A percentile compares a stretch with the other conserved stretches of the same genome.
Conservation (phyloP, 148 eudicot species). For the Pouteria glomerata region DNA sequence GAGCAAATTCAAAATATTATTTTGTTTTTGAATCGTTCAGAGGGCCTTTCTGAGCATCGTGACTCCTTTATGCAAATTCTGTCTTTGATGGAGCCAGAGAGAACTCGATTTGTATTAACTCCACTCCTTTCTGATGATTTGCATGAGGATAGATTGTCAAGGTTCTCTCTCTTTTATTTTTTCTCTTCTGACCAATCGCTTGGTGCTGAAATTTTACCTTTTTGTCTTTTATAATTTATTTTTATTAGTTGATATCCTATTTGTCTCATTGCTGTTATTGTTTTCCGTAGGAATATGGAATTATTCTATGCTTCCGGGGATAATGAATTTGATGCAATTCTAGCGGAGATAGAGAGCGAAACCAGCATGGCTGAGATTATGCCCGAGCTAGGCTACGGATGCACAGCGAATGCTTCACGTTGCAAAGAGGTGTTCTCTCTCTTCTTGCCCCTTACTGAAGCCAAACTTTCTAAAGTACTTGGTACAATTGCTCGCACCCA, state of each 20-base stretch:
- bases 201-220: neutral
- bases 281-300: neutral
- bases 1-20: slow-evolving; percentile 16
- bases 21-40: slow-evolving; percentile 1
- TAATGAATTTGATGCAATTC: slow-evolving; percentile 5
- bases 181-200: neutral
- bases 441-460: slow-evolving; percentile 14
- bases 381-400: slow-evolving; percentile 14
- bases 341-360: slow-evolving; percentile 11
- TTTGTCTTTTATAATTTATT: neutral
- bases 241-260: neutral
- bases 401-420: slow-evolving; percentile 7
- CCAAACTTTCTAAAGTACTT: slow-evolving; percentile 12
- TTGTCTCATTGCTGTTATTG: neutral
- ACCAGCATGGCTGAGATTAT: slow-evolving; percentile 9
- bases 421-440: slow-evolving; percentile 18
- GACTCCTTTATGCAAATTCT: slow-evolving; percentile 12
- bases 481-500: slow-evolving; percentile 12
- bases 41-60: slow-evolving; percentile 12
- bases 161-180: neutral
- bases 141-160: neutral
- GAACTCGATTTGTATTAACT: neutral
- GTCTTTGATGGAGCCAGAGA: slow-evolving; percentile 6
- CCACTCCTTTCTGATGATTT: slow-evolving; percentile 8
- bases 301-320: neutral